Base-by-base conservation (phyloP, 202 grass and related monocot species). In the Schoenoplectus tabernaemontani region DNA sequence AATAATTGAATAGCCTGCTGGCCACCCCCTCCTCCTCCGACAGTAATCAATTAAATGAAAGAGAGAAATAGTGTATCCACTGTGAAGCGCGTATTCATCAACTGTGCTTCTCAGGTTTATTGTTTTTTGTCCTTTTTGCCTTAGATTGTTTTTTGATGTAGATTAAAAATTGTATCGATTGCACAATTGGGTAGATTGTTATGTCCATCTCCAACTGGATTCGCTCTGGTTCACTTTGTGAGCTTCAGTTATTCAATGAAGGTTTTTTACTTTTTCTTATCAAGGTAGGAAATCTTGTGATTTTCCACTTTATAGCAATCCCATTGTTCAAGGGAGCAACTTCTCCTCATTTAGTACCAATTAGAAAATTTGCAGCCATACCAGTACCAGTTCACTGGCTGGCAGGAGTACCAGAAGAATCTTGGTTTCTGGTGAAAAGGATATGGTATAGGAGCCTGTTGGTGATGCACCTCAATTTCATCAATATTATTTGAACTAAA, bases 101-200 rank as follows among this genome's bases (percentile, higher is more conserved):
- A 85, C 68, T 97, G 93, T 80, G 76, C 76, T 61, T 86, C 89
- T 83, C 91, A 94, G 94, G 94, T 94, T 9, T 30, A 34, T 84
- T 10, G 1, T 68, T 30, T 3, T 43, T 15, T 32, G 2, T 11
- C 59, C 22, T 58, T 42, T 22, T 23, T 53, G 11, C 51, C 5
- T 3, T 24, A 44, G 10, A 23, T 62, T 48, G 12, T n/a, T n/a
- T n/a, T n/a, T n/a, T n/a, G n/a, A n/a, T n/a, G n/a, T n/a, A n/a
- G n/a, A n/a, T n/a, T n/a, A n/a, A n/a, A n/a, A n/a, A n/a, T n/a
- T n/a, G n/a, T n/a, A n/a, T n/a, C n/a, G n/a, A n/a, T n/a, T n/a
- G n/a, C n/a, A n/a, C n/a, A n/a, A n/a, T n/a, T n/a, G n/a, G n/a
- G n/a, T n/a, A n/a, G n/a, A n/a, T n/a, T n/a, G n/a, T n/a, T n/a